Conservation (phyloP, 768 basidiomycete genomes). For the Dioszegia hungarica region DNA sequence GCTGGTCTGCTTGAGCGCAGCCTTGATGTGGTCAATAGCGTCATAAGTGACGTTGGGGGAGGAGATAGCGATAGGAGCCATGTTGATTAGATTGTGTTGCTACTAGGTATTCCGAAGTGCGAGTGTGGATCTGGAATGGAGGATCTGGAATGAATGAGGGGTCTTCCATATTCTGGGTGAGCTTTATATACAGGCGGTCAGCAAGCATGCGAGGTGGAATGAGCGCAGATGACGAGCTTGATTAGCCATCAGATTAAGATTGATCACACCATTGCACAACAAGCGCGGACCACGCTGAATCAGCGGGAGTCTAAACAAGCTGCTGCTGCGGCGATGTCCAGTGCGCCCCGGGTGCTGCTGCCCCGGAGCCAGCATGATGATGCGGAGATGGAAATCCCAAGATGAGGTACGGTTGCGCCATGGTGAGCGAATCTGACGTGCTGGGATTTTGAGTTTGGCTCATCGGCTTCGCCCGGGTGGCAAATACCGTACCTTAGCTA, state of each 20-base stretch:
- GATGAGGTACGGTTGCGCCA: background rate
- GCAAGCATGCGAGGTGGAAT: background rate
- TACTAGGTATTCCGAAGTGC: background rate
- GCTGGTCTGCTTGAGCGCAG: constrained; percentile 8
- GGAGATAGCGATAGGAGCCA: constrained; percentile 11
- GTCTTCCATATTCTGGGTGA: background rate
- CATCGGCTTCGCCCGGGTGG: too few species aligned
- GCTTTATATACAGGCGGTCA: background rate
- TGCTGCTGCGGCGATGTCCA: too few species aligned
- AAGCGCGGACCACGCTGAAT: too few species aligned
- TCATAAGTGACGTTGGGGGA: background rate
- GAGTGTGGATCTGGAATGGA: constrained; percentile 3
- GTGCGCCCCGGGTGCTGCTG: too few species aligned
- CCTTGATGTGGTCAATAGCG: constrained; percentile 17
- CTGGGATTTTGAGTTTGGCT: background rate
- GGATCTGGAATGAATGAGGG: constrained; percentile 2
- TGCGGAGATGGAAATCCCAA: background rate
- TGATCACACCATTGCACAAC: too few species aligned
- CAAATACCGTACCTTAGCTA: too few species aligned
- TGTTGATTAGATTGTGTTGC: background rate
- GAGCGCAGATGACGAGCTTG: background rate
- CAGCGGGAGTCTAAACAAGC: background rate
- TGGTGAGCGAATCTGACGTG: background rate
- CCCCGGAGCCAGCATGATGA: too few species aligned
- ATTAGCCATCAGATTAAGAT: background rate